phyloP scores from a whole-genome alignment of 495 filamentous ascomycete species.

The Neurospora terricola region DNA sequence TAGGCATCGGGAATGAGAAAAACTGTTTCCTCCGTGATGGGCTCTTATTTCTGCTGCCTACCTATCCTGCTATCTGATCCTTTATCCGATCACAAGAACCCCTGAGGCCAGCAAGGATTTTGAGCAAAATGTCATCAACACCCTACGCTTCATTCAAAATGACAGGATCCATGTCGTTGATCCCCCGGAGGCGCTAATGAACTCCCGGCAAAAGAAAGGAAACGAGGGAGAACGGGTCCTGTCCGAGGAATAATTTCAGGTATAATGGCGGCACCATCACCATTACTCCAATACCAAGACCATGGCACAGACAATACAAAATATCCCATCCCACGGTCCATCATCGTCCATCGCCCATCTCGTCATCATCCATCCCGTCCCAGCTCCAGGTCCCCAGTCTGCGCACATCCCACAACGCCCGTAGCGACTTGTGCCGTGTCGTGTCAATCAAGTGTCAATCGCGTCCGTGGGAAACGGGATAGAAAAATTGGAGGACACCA shows the following conservation, averaged over 20 bases:
- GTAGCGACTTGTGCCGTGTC: neutral
- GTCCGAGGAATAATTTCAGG: neutral
- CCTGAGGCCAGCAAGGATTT: neutral
- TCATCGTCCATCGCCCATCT: neutral
- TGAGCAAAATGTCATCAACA: neutral
- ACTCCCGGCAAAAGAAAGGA: neutral
- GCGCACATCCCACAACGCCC: neutral
- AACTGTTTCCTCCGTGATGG: neutral
- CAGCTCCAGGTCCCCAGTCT: neutral
- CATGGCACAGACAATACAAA: neutral
- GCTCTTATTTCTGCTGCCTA: neutral
- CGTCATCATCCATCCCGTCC: neutral
- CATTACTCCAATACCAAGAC: neutral
- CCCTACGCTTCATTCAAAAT: neutral
- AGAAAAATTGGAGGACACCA: neutral
- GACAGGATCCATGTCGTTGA: constrained; percentile 10
- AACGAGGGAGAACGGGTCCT: neutral
- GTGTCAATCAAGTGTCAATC: neutral
- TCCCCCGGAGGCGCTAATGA: constrained; percentile 2
- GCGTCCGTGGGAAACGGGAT: neutral
- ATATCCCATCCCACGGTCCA: neutral
- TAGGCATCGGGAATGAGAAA: neutral
- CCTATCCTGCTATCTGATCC: neutral
- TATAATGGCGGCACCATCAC: neutral
- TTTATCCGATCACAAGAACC: neutral